phyloP scores from a whole-genome alignment of 2,329 filamentous ascomycete genomes.

The Cryphonectria nitschkei region DNA sequence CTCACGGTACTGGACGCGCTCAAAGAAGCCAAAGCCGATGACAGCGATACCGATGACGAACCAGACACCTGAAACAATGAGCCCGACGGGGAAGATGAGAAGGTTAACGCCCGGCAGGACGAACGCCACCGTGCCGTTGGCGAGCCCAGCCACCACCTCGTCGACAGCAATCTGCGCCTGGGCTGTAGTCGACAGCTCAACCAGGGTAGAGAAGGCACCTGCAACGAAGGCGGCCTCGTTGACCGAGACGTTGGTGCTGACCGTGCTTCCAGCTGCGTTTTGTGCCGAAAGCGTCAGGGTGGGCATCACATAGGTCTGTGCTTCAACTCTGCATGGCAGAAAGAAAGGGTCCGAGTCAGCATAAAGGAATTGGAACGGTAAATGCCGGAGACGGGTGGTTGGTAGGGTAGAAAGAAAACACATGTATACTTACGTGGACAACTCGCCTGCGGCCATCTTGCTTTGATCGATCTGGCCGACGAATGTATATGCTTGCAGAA shows the following conservation, averaged over 20 bases:
- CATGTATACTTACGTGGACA: constrained; percentile 60
- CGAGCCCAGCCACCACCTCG: constrained; percentile 47
- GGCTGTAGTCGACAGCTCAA: constrained; percentile 55
- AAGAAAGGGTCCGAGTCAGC: constrained; percentile 21
- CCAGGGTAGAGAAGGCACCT: constrained; percentile 67
- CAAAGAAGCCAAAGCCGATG: constrained; percentile 67
- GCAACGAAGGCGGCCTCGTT: constrained; percentile 73
- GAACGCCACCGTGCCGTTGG: constrained; percentile 63
- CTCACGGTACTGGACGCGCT: constrained; percentile 68
- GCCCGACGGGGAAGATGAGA: constrained; percentile 70
- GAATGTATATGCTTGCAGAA: constrained; percentile 69
- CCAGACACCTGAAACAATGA: constrained; percentile 70
- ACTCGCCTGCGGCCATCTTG: constrained; percentile 52
- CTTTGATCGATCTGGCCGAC: constrained; percentile 68
- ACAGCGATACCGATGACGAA: constrained; percentile 57
- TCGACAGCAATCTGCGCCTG: constrained; percentile 55
- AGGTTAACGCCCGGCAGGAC: constrained; percentile 70
- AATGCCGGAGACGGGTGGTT: neutral
- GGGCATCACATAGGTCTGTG: constrained; percentile 69
- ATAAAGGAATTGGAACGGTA: neutral
- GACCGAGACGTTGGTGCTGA: constrained; percentile 68
- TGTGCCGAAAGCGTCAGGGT: constrained; percentile 67
- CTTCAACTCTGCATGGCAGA: constrained; percentile 48
- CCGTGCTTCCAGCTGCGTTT: constrained; percentile 52
- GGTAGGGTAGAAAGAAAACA: no score